A percentile compares a stretch with the other conserved stretches of the same genome.
Evolutionary conservation across 139 green algal genomes (phyloP).

Genomic region (Chlorella vulgaris): DNA sequence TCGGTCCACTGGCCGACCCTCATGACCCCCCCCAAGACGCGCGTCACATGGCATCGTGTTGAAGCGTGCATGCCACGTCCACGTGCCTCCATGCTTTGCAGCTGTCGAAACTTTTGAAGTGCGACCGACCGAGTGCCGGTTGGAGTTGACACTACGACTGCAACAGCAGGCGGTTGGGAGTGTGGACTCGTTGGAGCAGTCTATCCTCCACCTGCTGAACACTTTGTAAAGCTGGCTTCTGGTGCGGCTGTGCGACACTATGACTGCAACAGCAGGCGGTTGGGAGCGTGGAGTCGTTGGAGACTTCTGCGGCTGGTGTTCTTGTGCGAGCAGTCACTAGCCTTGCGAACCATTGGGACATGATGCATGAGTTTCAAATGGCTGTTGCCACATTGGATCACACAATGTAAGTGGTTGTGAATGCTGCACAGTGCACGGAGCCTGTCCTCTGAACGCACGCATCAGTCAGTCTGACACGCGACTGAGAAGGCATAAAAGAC

Average conservation of each 20-base stretch:
- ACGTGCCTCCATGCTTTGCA: neutral
- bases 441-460: no score
- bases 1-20: neutral
- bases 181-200: neutral
- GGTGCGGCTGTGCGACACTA: neutral
- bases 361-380: neutral
- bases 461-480: no score
- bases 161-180: neutral
- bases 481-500: no score
- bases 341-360: neutral
- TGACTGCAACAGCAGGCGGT: no score
- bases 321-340: no score
- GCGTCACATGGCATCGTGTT: no score
- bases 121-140: neutral
- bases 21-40: no score
- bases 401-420: no score
- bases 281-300: no score
- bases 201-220: constrained; percentile 15
- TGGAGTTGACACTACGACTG: constrained; percentile 26
- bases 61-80: neutral
- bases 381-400: no score
- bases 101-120: constrained; percentile 23
- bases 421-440: no score
- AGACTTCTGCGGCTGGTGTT: no score
- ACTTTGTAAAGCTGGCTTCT: neutral